Evolutionary conservation across 73 alveolate species (phyloP), one percentile per base, ranked within the genome.

Genomic region (Paramecium biaurelia): DNA sequence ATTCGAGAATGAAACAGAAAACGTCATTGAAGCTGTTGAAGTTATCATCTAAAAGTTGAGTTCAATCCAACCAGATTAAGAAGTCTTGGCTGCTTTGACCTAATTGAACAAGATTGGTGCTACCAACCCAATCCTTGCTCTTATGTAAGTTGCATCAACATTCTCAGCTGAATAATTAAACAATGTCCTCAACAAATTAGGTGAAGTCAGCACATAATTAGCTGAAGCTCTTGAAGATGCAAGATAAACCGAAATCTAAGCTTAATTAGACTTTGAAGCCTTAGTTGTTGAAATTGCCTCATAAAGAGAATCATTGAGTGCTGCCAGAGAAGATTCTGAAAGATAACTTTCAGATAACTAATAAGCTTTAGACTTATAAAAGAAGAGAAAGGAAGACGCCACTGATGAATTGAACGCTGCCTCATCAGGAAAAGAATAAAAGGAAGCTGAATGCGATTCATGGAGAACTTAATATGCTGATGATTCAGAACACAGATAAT

Each of bases 331-430:
- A 85, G 92, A 85, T 20, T 49, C 92, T 57, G 88, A 85, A 85
- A 85, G 92, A 85, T 85, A 85, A 85, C 89, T 85, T 70, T 14
- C 11, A 49, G 92, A 85, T 57, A 85, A 85, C 92, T 56, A 85
- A 85, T 85, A 85, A 85, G 92, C 92, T 53, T 38, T 85, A 14
- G 92, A 85, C 70, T 85, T 85, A 85, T 85, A 85, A 85, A 85
- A 85, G 92, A 85, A 85, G 92, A 85, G 92, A 85, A 85, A 85
- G 92, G 92, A 85, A 85, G 92, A 85, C 57, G 92, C 92, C 86
- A 85, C 92, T 30, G 92, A 85, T 57, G 92, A 85, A 56, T 38
- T 85, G 14, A 20, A 85, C 42, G 85, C 92, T 37, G 92, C 92
- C 68, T 85, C 92, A 85, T 85, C 92, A 85, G 92, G 92, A 85